Percentiles rank a stretch among this genome's conserved stretches.
These are phyloP conservation scores for Ophiostoma sp. DNA, from an alignment of 2,329 filamentous ascomycete genomes.

Conservation along the genomic window DNA sequence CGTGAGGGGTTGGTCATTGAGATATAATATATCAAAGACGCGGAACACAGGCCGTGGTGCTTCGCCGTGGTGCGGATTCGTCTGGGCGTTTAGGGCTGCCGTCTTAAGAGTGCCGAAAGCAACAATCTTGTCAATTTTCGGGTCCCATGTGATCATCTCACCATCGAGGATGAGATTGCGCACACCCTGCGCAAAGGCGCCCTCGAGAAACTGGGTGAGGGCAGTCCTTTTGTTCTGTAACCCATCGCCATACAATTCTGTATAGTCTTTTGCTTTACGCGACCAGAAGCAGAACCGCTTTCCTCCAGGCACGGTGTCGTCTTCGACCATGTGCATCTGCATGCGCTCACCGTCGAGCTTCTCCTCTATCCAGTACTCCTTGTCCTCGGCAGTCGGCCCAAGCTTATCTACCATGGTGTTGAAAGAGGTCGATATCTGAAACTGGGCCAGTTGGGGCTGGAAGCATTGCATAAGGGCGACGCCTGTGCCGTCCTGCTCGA, in stretches of 20 bases:
- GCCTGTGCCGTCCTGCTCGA: conserved; percentile 69
- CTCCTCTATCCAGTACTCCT: conserved; percentile 93
- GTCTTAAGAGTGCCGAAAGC: conserved; percentile 92
- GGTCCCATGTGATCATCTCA: conserved; percentile 99
- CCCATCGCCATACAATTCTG: conserved; percentile 80
- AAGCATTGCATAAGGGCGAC: conserved; percentile 90
- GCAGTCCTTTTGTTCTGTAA: conserved; percentile 69
- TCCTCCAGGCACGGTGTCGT: conserved; percentile 62
- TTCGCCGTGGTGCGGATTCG: conserved; percentile 59
- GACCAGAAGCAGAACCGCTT: conserved; percentile 85
- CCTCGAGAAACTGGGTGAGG: conserved; percentile 70
- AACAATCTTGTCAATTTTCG: conserved; percentile 73
- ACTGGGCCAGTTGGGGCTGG: conserved; percentile 90
- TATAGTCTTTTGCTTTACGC: conserved; percentile 92
- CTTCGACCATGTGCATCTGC: conserved; percentile 85
- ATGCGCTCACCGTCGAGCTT: conserved; percentile 96
- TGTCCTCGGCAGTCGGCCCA: conserved; percentile 61
- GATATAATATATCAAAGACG: conserved; percentile 84
- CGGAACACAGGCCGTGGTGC: conserved; percentile 72
- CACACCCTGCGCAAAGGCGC: conserved; percentile 71
- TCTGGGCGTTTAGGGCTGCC: conserved; percentile 73
- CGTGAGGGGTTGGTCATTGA: conserved; percentile 76
- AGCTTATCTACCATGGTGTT: conserved; percentile 69
- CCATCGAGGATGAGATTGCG: conserved; percentile 87
- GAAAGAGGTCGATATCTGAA: conserved; percentile 73